Percentiles rank a stretch among this genome's conserved stretches.
These are phyloP conservation scores for Metschnikowia dekortorum DNA, from an alignment of 805 yeast species.

Conservation along the genomic window DNA sequence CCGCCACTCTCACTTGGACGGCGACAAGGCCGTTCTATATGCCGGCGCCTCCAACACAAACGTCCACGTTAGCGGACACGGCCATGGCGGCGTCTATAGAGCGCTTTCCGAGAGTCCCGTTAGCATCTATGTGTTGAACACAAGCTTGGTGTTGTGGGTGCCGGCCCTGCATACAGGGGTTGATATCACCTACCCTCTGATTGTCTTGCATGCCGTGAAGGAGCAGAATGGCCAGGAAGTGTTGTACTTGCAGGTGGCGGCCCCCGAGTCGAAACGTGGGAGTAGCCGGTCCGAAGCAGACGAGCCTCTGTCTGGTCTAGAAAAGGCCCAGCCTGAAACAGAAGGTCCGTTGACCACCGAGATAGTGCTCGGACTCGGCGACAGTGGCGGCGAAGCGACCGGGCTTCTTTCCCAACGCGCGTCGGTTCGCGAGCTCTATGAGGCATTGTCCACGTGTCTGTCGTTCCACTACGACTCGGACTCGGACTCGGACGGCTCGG, in stretches of 20 bases:
- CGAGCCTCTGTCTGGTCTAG: not conserved
- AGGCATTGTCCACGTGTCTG: constrained; percentile 35
- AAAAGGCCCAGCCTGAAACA: too few relatives aligned
- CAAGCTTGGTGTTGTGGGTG: constrained; percentile 31
- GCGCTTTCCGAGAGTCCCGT: constrained; percentile 5
- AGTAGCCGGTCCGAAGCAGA: not conserved
- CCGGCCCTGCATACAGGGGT: constrained; percentile 20
- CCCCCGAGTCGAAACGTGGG: too few relatives aligned
- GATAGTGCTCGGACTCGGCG: constrained; percentile 10
- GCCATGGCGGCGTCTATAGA: not conserved
- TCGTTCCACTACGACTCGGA: constrained; percentile 32
- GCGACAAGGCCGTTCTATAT: constrained; percentile 39
- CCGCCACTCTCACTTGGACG: constrained; percentile 28
- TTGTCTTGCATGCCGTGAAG: constrained; percentile 32
- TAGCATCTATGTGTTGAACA: constrained; percentile 32
- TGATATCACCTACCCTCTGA: constrained; percentile 32
- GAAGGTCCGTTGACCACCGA: constrained; percentile 14
- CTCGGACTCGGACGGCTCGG: constrained; percentile 20
- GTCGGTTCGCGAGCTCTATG: constrained; percentile 21
- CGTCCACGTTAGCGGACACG: constrained; percentile 6
- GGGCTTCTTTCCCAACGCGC: constrained; percentile 9
- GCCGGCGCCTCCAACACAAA: constrained; percentile 28
- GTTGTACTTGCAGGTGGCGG: constrained; percentile 31
- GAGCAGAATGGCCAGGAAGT: constrained; percentile 11
- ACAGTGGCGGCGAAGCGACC: not conserved